Percentiles rank a stretch among this genome's conserved stretches.
phyloP scores from a whole-genome alignment of 257 asterid species.

The Lavandula angustifolia region DNA sequence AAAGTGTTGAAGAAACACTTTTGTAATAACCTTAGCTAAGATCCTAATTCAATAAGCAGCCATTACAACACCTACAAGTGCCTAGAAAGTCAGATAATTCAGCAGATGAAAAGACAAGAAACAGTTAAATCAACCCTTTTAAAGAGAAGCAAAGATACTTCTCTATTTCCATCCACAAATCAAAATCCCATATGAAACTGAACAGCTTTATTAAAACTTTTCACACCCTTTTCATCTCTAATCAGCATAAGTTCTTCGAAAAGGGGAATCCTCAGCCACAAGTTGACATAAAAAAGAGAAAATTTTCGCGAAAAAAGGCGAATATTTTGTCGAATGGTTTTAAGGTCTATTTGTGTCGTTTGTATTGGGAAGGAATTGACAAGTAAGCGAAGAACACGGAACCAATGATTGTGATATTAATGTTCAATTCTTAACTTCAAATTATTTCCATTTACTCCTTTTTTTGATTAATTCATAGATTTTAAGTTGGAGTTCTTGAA shows the following conservation, averaged over 20 bases:
- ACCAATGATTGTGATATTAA: slow-evolving; percentile 51
- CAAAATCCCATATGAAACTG: slow-evolving; percentile 29
- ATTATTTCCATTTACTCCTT: slow-evolving; percentile 38
- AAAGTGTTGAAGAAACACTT: slow-evolving; percentile 19
- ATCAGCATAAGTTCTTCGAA: slow-evolving; percentile 44
- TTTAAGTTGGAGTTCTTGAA: slow-evolving; percentile 22
- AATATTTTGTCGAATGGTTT: slow-evolving; percentile 28
- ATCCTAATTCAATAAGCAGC: slow-evolving; percentile 28
- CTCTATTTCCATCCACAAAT: slow-evolving; percentile 13
- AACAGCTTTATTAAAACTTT: slow-evolving; percentile 27
- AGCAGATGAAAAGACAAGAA: slow-evolving; percentile 31
- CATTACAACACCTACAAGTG: slow-evolving; percentile 3
- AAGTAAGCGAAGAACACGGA: slow-evolving; percentile 49
- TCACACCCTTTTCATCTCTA: slow-evolving; percentile 37
- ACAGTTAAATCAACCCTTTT: slow-evolving; percentile 20
- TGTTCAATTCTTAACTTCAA: slow-evolving; percentile 38
- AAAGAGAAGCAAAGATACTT: slow-evolving; percentile 29
- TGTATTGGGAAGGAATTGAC: slow-evolving; percentile 35
- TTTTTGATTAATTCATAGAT: slow-evolving; percentile 9
- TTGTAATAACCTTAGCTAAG: slow-evolving; percentile 28
- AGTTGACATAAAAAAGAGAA: slow-evolving; percentile 45
- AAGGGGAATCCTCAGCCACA: slow-evolving; percentile 44
- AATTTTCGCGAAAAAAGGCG: slow-evolving; percentile 24
- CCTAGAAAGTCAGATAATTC: slow-evolving; percentile 4
- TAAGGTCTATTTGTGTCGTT: slow-evolving; percentile 38